Conservation (phyloP, 1,284 basidiomycete genomes). For the Inonotus obliquus region DNA sequence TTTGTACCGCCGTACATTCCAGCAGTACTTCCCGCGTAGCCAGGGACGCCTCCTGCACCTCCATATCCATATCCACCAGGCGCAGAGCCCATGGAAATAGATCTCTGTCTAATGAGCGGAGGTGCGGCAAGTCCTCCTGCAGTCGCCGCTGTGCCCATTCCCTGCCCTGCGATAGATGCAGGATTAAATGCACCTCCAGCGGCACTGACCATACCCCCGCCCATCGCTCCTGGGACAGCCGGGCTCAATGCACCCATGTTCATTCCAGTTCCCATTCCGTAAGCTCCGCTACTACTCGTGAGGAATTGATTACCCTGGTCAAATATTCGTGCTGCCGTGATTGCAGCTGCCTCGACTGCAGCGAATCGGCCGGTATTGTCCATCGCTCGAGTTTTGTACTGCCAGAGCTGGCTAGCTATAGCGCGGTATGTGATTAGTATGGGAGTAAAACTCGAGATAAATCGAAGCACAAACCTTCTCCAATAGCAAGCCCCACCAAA, state of each 20-base stretch:
- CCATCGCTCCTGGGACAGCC: not conserved
- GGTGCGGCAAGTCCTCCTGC: not conserved
- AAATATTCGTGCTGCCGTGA: constrained; percentile 21
- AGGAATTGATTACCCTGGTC: constrained; percentile 4
- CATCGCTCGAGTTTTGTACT: constrained; percentile 21
- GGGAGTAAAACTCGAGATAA: not conserved
- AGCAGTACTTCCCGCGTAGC: not conserved
- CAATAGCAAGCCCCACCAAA: constrained; percentile 22
- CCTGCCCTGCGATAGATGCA: not conserved
- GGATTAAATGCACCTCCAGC: not conserved
- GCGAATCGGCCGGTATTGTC: constrained; percentile 25
- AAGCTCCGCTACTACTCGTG: not conserved
- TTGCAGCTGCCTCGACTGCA: constrained; percentile 26
- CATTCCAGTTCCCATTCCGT: not conserved
- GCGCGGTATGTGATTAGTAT: not conserved
- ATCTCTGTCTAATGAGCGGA: constrained; percentile 10
- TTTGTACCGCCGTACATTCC: not conserved
- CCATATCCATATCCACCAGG: constrained; percentile 8
- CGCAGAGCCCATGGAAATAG: not conserved
- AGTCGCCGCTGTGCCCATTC: not conserved
- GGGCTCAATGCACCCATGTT: constrained; percentile 2
- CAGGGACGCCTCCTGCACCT: not conserved
- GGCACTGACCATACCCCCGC: not conserved
- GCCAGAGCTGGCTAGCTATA: constrained; percentile 21
- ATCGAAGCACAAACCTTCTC: constrained; percentile 21